Base-by-base conservation (phyloP, 768 basidiomycete genomes). In the Flagelloscypha sp. region DNA sequence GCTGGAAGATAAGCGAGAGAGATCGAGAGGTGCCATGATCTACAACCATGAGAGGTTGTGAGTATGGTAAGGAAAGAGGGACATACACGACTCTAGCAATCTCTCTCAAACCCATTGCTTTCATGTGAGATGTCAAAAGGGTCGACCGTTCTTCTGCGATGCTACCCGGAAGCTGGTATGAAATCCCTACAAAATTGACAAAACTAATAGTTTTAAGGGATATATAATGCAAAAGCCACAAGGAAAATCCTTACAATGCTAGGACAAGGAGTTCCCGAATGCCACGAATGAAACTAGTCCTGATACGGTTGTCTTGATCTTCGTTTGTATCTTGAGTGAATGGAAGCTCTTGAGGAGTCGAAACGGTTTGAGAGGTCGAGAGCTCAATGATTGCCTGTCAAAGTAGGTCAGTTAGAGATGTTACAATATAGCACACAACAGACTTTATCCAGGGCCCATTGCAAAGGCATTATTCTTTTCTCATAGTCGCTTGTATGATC, bases 91-190 rank as follows among this genome's bases (percentile, higher is more conserved):
- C 70, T 24, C 82, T 67, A 9, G 84, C 81, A 1, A 74, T 74
- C 47, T 85, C 82, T 6, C 70, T 55, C 10, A 86, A 63, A 6
- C 85, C 85, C 85, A 88, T 87, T 3, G 74, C 82, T 48, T 79
- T 79, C 66, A 87, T 73, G 48, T 87, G 82, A 6, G 72, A 59
- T 0, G 85, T 84, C 21, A 87, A 52, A 11, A 70, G 55, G 35
- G 61, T 66, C 0, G 84, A 76, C 27, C 83, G 66, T 52, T 88
- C 85, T 5, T 65, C 66, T 9, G 76, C 62, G 28, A 82, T 71
- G 6, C 78, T 67, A 3, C 84, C 85, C 9, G 84, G 79, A 2
- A 85, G 68, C 43, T 88, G 85, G 48, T 87, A 87, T 0, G 76
- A 65, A 28, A 87, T 79, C 16, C 84, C 84, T 22, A 84, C 57